Evolutionary conservation across 805 yeast genomes (phyloP).

Genomic region (Lipomyces yamadae): DNA sequence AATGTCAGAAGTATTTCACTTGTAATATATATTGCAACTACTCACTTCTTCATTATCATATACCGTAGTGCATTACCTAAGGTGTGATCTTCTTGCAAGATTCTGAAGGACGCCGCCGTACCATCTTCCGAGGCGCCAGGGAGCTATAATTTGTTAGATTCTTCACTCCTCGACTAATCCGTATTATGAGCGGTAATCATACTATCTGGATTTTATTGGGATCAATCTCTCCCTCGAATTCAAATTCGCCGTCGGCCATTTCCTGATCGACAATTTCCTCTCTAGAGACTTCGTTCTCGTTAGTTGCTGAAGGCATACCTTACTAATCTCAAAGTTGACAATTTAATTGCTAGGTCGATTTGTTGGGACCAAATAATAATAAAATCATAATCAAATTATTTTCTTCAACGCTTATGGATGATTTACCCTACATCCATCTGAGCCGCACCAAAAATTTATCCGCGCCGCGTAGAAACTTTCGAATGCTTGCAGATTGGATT

Average conservation of each 20-base stretch:
- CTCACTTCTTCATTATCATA: slow-evolving; percentile 87
- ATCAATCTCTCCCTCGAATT: slow-evolving; percentile 35
- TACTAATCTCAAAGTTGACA: neutral
- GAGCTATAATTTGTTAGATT: slow-evolving; percentile 46
- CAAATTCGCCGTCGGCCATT: slow-evolving; percentile 23
- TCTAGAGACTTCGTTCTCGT: slow-evolving; percentile 3
- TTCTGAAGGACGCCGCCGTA: slow-evolving; percentile 91
- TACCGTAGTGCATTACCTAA: slow-evolving; percentile 92
- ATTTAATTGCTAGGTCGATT: neutral
- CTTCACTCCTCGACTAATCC: neutral
- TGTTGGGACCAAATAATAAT: no score
- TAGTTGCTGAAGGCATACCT: slow-evolving; percentile 15
- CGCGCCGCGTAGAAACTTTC: neutral
- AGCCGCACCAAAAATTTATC: neutral
- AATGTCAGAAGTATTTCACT: neutral
- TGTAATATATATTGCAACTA: neutral
- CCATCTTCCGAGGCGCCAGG: slow-evolving; percentile 95
- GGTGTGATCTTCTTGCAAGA: slow-evolving; percentile 93
- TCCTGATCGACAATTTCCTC: slow-evolving; percentile 18
- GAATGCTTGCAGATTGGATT: neutral
- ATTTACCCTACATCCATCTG: neutral
- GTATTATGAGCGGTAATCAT: slow-evolving; percentile 16
- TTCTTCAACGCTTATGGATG: neutral
- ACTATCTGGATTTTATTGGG: slow-evolving; percentile 44
- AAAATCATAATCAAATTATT: neutral